These are phyloP conservation scores for Mycena kentingensis DNA, from an alignment of 768 basidiomycete genomes.

Conservation along the genomic window DNA sequence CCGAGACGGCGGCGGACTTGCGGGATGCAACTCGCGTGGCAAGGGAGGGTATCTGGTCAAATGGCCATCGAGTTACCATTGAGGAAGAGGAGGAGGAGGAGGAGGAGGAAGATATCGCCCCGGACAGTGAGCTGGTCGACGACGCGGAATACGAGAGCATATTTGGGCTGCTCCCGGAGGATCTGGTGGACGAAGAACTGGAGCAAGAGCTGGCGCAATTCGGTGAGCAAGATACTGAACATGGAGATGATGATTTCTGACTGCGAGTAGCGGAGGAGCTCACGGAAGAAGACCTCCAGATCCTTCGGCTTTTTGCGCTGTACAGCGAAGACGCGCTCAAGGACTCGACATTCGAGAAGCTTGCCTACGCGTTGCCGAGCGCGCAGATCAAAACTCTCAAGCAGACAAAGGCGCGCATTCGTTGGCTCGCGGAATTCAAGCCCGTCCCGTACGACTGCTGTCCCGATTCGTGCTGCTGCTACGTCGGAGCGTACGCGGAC, in stretches of 20 bases:
- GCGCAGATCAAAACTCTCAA: constrained; percentile 22
- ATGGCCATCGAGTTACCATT: neutral
- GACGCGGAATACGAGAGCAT: too few species aligned
- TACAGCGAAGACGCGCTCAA: constrained; percentile 32
- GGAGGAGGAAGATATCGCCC: too few species aligned
- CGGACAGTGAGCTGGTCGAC: too few species aligned
- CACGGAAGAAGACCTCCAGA: constrained; percentile 24
- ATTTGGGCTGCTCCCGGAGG: too few species aligned
- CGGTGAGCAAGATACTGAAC: constrained; percentile 10
- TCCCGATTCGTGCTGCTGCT: constrained; percentile 5
- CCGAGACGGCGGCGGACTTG: neutral
- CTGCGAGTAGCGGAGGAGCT: constrained; percentile 24
- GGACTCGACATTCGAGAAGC: constrained; percentile 28
- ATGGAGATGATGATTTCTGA: neutral
- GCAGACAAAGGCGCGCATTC: constrained; percentile 22
- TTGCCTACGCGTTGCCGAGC: constrained; percentile 27
- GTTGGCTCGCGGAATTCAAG: constrained; percentile 35
- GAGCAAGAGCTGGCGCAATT: constrained; percentile 20
- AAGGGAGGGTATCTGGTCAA: constrained; percentile 4
- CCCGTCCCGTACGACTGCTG: constrained; percentile 32
- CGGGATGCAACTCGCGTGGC: neutral
- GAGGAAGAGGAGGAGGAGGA: constrained; percentile 2
- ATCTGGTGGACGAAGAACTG: constrained; percentile 21
- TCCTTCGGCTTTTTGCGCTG: constrained; percentile 33
- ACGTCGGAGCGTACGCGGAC: neutral